Evolutionary conservation across 257 asterid genomes (phyloP), one percentile per base, ranked within the genome.

Genomic region (Echites panduratus): DNA sequence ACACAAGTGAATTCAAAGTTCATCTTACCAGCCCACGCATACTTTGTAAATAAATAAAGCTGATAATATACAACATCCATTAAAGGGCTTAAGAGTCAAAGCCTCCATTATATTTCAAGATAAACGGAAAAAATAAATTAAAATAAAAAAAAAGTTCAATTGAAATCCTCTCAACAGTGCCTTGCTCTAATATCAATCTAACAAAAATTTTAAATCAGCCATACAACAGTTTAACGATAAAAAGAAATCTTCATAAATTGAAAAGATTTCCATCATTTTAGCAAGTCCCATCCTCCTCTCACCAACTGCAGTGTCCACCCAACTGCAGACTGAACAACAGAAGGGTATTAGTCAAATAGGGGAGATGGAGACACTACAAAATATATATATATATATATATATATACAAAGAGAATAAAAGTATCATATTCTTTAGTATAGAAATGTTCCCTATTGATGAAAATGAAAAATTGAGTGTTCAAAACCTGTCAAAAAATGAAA

Each of bases 141-240:
- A 9, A 16, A 17, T 2, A 68, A 5, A 12, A 14, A 19, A 20
- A 44, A 7, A 43, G 47, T 38, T 58, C 32, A 44, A 20, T 2
- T 13, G 2, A 43, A 68, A 45, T 59, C 17, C 20, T 32, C 9
- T n/a, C n/a, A n/a, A n/a, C n/a, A n/a, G n/a, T n/a, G n/a, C n/a
- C n/a, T n/a, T n/a, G n/a, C n/a, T n/a, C n/a, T n/a, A n/a, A n/a
- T 19, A 16, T 6, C 54, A 47, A 40, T 1, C 48, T 16, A 38
- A 59, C 66, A 68, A 68, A 32, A 47, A 49, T 32, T 59, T 70
- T 32, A 7, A n/a, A 64, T 45, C 35, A 52, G 24, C 66, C 32
- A 8, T 24, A 66, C 4, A 53, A 59, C 53, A 49, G 16, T 73
- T 10, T 5, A 54, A 13, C 47, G 52, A 3, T 5, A 48, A 20